Base-by-base conservation (phyloP, 169 alveolate species). In the Plasmodium coatneyi region DNA sequence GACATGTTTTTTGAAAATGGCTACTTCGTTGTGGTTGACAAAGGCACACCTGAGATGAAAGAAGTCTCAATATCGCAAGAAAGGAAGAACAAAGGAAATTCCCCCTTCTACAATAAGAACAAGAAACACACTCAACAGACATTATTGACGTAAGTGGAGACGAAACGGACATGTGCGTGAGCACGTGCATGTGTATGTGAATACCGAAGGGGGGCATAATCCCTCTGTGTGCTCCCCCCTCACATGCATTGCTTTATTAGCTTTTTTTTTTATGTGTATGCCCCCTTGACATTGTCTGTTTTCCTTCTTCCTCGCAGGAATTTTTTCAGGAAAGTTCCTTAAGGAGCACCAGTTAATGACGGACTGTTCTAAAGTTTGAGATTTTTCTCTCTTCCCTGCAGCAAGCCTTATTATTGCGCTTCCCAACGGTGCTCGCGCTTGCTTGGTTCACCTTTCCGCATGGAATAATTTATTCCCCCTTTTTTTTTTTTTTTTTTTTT, bases 1-100 rank as follows among this genome's bases (percentile, higher is more conserved):
- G 82, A 90, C 30, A 25, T 90, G 92, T 80, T 30, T 70, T 90
- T 25, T 34, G 94, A 90, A 70, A 80, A 90, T 80, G 94, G 94
- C 7, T 90, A 90, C 39, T 56, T 90, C 34, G 94, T 90, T 5
- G 82, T 90, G 5, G 79, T 80, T n/a, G 92, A 90, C 25, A 90
- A 80, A 14, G 74, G 82, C 32, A n/a, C 36, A 7, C 32, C 52
- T 54, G 56, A 36, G 39, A 76, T 19, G 14, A 41, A 71, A 19
- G 10, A 22, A 16, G 12, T 3, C 70, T 10, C 25, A 34, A 54
- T 7, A 41, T 36, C 32, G 22, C 12, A 32, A 5, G n/a, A 28
- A 5, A 32, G 71, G 46, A 49, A 76, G 3, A 12, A 41, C 32
- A 74, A 76, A 28, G 81, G 32, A 7, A 52, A 28, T n/a, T 19